These are phyloP conservation scores for Lecanicillium sp. DNA, from an alignment of 2,329 filamentous ascomycete genomes.

Conservation along the genomic window DNA sequence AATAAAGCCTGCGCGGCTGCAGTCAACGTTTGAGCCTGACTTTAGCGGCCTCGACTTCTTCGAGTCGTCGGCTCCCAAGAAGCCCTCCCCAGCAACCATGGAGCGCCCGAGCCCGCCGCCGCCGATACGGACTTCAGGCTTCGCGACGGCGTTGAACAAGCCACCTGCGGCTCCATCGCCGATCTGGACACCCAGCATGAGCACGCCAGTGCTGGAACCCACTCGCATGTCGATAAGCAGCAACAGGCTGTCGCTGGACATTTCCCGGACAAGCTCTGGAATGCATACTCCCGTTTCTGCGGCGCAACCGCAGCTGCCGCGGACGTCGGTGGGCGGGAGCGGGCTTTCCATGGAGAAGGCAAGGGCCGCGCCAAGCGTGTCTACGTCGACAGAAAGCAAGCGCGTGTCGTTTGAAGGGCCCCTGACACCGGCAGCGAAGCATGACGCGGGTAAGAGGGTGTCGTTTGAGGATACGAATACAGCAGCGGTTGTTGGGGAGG, in stretches of 20 bases:
- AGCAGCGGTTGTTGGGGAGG: not conserved
- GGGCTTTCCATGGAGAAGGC: not conserved
- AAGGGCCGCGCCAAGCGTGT: not conserved
- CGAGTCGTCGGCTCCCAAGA: not conserved
- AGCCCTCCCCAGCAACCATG: not conserved
- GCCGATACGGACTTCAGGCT: not conserved
- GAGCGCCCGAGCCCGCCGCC: not conserved
- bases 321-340: not conserved
- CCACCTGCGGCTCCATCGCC: not conserved
- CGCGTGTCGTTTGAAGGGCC: not conserved
- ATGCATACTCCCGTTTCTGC: not conserved
- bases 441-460: not conserved
- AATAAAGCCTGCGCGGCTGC: not conserved
- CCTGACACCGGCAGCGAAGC: not conserved
- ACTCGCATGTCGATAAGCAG: not conserved
- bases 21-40: not conserved
- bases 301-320: not conserved
- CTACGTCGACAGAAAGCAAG: not conserved
- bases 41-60: not conserved
- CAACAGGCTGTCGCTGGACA: not conserved
- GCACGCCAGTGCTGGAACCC: not conserved
- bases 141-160: too few species aligned
- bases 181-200: slow-evolving; percentile 2
- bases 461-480: not conserved
- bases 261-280: too few species aligned